Evolutionary conservation across 768 basidiomycete genomes (phyloP).

Genomic region (Serendipita vermifera): DNA sequence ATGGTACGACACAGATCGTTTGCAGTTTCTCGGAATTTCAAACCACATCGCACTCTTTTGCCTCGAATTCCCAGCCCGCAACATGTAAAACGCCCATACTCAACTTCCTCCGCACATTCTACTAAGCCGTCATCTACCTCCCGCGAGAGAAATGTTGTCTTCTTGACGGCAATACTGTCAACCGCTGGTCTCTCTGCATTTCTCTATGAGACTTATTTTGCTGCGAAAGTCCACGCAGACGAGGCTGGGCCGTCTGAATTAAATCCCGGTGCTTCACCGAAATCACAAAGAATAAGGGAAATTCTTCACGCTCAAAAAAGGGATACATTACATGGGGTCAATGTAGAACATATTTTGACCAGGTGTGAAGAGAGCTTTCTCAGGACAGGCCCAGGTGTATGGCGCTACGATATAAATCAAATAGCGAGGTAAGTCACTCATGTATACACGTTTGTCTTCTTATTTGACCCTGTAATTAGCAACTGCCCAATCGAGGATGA

Average conservation of each 20-base stretch:
- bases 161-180: neutral
- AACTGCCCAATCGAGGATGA: constrained; percentile 22
- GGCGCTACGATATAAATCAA: constrained; percentile 7
- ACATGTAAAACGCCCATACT: too few relatives aligned
- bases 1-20: too few relatives aligned
- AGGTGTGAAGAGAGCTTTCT: neutral
- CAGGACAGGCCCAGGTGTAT: neutral
- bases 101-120: too few relatives aligned
- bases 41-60: too few relatives aligned
- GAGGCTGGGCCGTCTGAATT: neutral
- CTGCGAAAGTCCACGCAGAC: neutral
- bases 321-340: neutral
- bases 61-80: too few relatives aligned
- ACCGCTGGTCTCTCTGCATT: neutral
- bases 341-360: constrained; percentile 5
- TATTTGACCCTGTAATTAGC: constrained; percentile 12
- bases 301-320: neutral
- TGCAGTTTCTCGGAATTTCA: too few relatives aligned
- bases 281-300: neutral
- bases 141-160: too few relatives aligned
- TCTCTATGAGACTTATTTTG: neutral
- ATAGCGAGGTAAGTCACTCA: neutral
- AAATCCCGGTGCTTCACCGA: neutral
- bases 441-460: neutral
- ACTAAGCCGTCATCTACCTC: too few relatives aligned